Evolutionary conservation across 225 moss, liverwort and hornwort genomes (phyloP).

Genomic region (Antitrichia curtipendula): DNA sequence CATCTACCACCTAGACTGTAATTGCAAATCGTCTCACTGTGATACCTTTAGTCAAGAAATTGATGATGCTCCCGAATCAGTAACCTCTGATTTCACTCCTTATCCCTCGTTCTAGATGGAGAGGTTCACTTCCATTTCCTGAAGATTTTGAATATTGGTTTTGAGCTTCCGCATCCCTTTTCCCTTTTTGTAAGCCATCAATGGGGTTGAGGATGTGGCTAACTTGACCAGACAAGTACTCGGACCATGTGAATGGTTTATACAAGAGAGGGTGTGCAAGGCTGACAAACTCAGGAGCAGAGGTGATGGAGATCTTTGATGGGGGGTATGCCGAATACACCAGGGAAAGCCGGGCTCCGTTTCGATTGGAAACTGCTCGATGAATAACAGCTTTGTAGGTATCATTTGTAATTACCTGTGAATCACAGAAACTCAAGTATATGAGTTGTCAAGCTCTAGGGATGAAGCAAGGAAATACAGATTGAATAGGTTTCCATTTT

Average conservation of each 20-base stretch:
- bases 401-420: slow-evolving; percentile 29
- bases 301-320: slow-evolving; percentile 9
- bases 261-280: slow-evolving; percentile 15
- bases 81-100: slow-evolving; percentile 4
- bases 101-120: neutral
- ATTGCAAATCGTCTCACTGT: neutral
- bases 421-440: neutral
- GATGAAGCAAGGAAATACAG: neutral
- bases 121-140: slow-evolving; percentile 7
- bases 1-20: neutral
- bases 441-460: neutral
- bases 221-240: slow-evolving; percentile 23
- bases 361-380: slow-evolving; percentile 12
- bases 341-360: slow-evolving; percentile 14
- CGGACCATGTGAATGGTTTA: slow-evolving; percentile 30
- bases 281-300: slow-evolving; percentile 29
- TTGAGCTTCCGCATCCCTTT: slow-evolving; percentile 5
- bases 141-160: neutral
- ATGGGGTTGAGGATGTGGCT: slow-evolving; percentile 20
- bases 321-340: slow-evolving; percentile 31
- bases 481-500: neutral
- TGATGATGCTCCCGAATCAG: neutral
- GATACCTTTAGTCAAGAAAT: neutral
- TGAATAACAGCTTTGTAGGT: slow-evolving; percentile 25
- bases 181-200: slow-evolving; percentile 6